These are phyloP conservation scores for Fusarium graminum DNA, from an alignment of 2,329 filamentous ascomycete species.

Conservation along the genomic window DNA sequence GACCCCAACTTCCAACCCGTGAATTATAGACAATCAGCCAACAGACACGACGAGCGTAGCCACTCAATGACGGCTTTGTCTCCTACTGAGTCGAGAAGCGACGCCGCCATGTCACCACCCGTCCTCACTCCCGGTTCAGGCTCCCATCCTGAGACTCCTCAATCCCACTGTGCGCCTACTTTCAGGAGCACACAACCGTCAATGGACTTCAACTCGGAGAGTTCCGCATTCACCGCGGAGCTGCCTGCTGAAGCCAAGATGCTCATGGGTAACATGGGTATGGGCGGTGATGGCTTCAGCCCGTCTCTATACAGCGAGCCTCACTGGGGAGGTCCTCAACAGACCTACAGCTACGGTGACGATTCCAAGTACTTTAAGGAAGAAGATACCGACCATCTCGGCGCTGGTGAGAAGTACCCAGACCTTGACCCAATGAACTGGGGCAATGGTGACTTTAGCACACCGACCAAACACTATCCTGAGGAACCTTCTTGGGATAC, in stretches of 20 bases:
- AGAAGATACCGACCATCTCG: slow-evolving; percentile 9
- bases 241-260: slow-evolving; percentile 59
- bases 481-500: slow-evolving; percentile 52
- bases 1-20: slow-evolving; percentile 45
- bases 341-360: slow-evolving; percentile 17
- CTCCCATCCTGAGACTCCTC: slow-evolving; percentile 43
- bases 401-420: slow-evolving; percentile 23
- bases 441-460: slow-evolving; percentile 12
- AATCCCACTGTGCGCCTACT: slow-evolving; percentile 38
- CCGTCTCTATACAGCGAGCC: slow-evolving; percentile 22
- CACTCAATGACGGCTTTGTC: slow-evolving; percentile 39
- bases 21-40: slow-evolving; percentile 38
- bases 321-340: slow-evolving; percentile 18
- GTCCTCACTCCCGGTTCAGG: slow-evolving; percentile 49
- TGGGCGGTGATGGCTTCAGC: slow-evolving; percentile 24
- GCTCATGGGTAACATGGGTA: slow-evolving; percentile 48
- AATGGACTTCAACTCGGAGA: slow-evolving; percentile 38
- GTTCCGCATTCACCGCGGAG: slow-evolving; percentile 59
- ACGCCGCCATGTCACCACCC: slow-evolving; percentile 43
- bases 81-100: slow-evolving; percentile 34
- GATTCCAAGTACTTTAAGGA: slow-evolving; percentile 35
- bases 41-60: slow-evolving; percentile 32
- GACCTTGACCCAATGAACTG: slow-evolving; percentile 28
- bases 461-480: slow-evolving; percentile 23
- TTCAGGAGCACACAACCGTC: slow-evolving; percentile 34